A percentile compares a stretch with the other conserved stretches of the same genome.
Conservation (phyloP, 1,284 basidiomycete species). For the Ceratobasidium sp. region DNA sequence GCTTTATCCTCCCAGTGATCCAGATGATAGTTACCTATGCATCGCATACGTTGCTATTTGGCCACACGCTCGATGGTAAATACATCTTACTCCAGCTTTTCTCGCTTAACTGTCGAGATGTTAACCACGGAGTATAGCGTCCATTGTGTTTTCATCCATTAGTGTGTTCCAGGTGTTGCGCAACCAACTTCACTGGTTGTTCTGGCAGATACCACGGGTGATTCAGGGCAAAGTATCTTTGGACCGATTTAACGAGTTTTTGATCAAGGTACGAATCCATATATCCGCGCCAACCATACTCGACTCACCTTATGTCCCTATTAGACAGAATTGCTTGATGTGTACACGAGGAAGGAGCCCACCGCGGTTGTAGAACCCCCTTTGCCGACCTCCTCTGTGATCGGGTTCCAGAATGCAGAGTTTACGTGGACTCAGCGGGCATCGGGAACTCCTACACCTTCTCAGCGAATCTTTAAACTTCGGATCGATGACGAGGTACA, state of each 20-base stretch:
- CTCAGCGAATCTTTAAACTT: constrained; percentile 63
- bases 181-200: background rate
- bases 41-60: constrained; percentile 8
- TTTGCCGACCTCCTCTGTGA: constrained; percentile 30
- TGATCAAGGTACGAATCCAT: background rate
- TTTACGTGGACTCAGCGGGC: constrained; percentile 45
- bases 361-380: background rate
- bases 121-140: too few relatives aligned
- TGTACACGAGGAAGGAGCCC: constrained; percentile 1
- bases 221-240: too few relatives aligned
- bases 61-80: background rate
- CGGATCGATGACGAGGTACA: constrained; percentile 65
- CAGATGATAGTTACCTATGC: background rate
- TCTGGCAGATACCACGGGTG: background rate
- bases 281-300: background rate
- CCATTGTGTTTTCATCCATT: constrained; percentile 47
- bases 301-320: too few relatives aligned
- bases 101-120: too few relatives aligned
- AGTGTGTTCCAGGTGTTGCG: constrained; percentile 43
- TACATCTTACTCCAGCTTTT: too few relatives aligned
- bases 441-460: constrained; percentile 27
- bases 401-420: constrained; percentile 49
- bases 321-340: constrained; percentile 50
- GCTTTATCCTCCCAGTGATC: background rate
- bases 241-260: too few relatives aligned